Percentiles rank a stretch among this genome's conserved stretches.
phyloP scores from a whole-genome alignment of 192 early-diverging fungal species.

The Phlyctochytrium arcticum region DNA sequence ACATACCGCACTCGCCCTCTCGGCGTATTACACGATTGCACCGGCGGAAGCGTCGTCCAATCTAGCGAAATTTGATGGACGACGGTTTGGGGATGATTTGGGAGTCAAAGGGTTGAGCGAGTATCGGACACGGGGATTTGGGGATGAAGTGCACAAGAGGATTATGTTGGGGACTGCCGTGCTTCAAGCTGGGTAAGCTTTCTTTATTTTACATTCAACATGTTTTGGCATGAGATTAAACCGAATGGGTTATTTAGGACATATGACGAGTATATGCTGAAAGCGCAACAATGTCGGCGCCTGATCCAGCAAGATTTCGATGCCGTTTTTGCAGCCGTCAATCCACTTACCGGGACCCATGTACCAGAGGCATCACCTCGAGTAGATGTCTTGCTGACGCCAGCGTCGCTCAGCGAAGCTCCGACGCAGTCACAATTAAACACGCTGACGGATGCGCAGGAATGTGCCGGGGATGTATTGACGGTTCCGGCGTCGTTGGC shows the following conservation, averaged over 20 bases:
- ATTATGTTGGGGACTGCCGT: conserved; percentile 86
- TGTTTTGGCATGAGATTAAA: too few relatives aligned
- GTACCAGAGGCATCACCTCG: too few relatives aligned
- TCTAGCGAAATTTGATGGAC: conserved; percentile 81
- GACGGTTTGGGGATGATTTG: conserved; percentile 64
- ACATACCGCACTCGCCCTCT: conserved; percentile 63
- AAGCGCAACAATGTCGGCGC: conserved; percentile 79
- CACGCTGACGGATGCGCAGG: conserved; percentile 60
- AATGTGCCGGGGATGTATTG: conserved; percentile 89
- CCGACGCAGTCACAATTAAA: too few relatives aligned
- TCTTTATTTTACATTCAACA: too few relatives aligned
- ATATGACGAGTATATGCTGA: conserved; percentile 66
- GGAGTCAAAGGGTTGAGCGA: conserved; percentile 14
- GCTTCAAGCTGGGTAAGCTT: conserved; percentile 64
- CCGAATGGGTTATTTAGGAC: conserved; percentile 37
- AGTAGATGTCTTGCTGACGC: conserved; percentile 78
- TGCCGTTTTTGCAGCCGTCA: conserved; percentile 58
- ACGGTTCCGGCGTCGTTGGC: conserved; percentile 86
- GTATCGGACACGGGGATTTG: conserved; percentile 69
- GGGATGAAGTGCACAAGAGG: conserved; percentile 74
- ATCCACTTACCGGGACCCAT: too few relatives aligned
- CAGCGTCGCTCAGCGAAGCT: conserved; percentile 70
- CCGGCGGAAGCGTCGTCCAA: conserved; percentile 91
- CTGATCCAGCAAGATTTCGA: conserved; percentile 78
- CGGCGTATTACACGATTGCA: conserved; percentile 84